Base-by-base conservation (phyloP, 495 filamentous ascomycete genomes). In the Penicillium daleae region DNA sequence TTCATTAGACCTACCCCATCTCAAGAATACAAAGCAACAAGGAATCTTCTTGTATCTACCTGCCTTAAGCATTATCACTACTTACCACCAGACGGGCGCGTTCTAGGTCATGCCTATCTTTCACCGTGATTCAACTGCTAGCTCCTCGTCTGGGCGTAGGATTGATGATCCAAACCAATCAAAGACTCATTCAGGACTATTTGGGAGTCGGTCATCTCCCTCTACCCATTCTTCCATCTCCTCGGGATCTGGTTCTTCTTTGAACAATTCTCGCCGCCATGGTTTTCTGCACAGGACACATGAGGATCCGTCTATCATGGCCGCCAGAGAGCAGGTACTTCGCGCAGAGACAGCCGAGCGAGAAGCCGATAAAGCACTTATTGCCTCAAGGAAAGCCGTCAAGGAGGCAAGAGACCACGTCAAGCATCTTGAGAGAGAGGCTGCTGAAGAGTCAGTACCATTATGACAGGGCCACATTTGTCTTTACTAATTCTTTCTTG, bases 371-470 rank as follows among this genome's bases (percentile, higher is more conserved):
- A 76, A 80, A 6, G 88, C 87, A 4, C 69, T 90, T 22, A 72
- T 83, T 13, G 78, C 79, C 0, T 85, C 86, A 0, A 79, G 82
- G 51, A 70, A 75, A 48, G 82, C 84, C 5, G 87, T 89, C 15
- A 81, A 81, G 48, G 81, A 87, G 55, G 87, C 87, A 1, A 77
- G 81, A 57, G 86, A 87, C 32, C 84, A 90, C 60, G 85, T 89
- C 8, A 85, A 81, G 76, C 72, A 74, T 21, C 73, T 90, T 7
- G 88, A 90, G 74, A 73, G 78, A 35, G 88, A 89, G 74, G 87
- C 87, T 0, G 77, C 80, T 56, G 86, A 89, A 70, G 85, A 89
- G 78, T 78, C 64, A 66, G 71, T 64, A 49, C 55, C 31, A 15
- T 55, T 10, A 29, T 49, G 50, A 32, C n/a, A 35, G 40, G 40